Evolutionary conservation across 108 stramenopile genomes (phyloP).

Genomic region (Schizochytrium sp.): DNA sequence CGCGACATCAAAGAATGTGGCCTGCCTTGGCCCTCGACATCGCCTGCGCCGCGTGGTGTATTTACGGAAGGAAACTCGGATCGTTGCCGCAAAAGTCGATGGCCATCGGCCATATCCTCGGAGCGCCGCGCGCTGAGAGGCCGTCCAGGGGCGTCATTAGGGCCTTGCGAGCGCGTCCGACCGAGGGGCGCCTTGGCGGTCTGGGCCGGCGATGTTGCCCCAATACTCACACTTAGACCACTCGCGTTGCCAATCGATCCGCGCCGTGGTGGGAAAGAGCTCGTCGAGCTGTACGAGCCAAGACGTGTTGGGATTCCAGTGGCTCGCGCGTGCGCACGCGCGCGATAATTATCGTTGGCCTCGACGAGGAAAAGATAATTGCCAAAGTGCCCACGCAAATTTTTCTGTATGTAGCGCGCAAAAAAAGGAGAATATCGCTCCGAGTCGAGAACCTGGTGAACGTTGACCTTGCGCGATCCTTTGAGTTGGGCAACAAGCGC

Average conservation of each 20-base stretch:
- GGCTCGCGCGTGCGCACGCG: not conserved
- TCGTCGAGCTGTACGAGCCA: not conserved
- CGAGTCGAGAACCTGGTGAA: not conserved
- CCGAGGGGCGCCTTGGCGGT: not conserved
- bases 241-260: not conserved
- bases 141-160: not conserved
- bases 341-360: not conserved
- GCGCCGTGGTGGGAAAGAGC: not conserved
- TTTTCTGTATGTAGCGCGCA: not conserved
- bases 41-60: too few relatives aligned
- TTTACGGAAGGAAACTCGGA: not conserved
- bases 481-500: not conserved
- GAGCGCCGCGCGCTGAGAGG: not conserved
- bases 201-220: not conserved
- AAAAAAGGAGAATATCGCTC: not conserved
- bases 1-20: too few relatives aligned
- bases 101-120: not conserved
- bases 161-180: not conserved
- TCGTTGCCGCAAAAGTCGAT: not conserved
- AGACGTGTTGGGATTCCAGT: not conserved
- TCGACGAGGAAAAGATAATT: constrained; percentile 1
- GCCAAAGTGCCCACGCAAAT: not conserved
- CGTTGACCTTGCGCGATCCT: not conserved
- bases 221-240: not conserved
- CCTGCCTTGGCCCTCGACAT: too few relatives aligned